Evolutionary conservation across 2,329 filamentous ascomycete species (phyloP), one percentile per base, ranked within the genome.

Genomic region (Neopestalotiopsis sp.): DNA sequence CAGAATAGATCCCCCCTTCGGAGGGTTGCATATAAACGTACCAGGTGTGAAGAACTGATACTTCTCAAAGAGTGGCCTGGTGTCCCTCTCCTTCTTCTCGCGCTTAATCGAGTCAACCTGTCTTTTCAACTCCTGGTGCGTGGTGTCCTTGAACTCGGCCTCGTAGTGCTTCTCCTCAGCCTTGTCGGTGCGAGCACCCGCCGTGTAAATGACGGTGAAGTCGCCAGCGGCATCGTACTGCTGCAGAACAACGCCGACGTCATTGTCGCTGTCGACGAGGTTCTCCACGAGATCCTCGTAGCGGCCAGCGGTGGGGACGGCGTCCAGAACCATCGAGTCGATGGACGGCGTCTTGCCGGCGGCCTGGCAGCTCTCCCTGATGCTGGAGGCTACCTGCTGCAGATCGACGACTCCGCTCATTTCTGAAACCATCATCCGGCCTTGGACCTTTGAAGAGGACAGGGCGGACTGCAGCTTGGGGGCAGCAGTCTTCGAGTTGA

Each of bases 21-120:
- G 9, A 52, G 45, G 9, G 10, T 13, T 10, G 14, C 58, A 13
- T 59, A 32, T n/a, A 6, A 30, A 24, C 87, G 75, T 82, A 95
- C 94, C 94, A 76, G 94, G 94, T 12, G 92, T 95, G 74, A 99
- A 92, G 83, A 95, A 98, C 79, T 97, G 92, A 80, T 99, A 99
- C 80, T 93, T 94, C 81, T 97, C 92, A 75, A 99, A 98, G 58
- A 97, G 81, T 4, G 89, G 85, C 38, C 85, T 79, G 45, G 80
- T 84, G 68, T 85, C 78, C 6, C 78, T 82, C 66, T 71, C 75
- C 69, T 87, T 84, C 17, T 81, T 80, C 67, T 79, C 82, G 72
- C 71, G 71, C n/a, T 70, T 74, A 20, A 75, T 68, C 28, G 73
- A 73, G 24, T 80, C 75, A 7, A 82, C 70, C 67, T 83, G 81